These are phyloP conservation scores for Balansia obtecta DNA, from an alignment of 2,329 filamentous ascomycete species.

Conservation along the genomic window DNA sequence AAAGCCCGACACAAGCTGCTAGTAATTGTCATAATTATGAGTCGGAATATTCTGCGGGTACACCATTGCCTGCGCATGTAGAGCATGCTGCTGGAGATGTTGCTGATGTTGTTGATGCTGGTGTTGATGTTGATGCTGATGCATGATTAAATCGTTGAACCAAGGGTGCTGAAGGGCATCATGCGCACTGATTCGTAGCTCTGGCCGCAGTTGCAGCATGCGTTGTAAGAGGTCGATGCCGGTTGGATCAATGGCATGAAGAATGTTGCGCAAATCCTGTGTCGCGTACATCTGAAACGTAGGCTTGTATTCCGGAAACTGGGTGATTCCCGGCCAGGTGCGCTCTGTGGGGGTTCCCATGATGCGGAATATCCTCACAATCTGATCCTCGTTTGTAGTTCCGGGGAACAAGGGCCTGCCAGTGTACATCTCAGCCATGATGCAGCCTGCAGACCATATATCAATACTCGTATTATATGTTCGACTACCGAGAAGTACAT, in stretches of 20 bases:
- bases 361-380: constrained; percentile 91
- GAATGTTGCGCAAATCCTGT: constrained; percentile 73
- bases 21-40: constrained; percentile 26
- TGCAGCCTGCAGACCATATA: constrained; percentile 97
- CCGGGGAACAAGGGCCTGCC: constrained; percentile 91
- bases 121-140: constrained; percentile 35
- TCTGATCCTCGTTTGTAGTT: constrained; percentile 95
- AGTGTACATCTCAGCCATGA: constrained; percentile 99
- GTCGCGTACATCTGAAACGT: constrained; percentile 92
- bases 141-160: constrained; percentile 65
- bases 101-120: constrained; percentile 20
- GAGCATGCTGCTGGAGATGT: constrained; percentile 14
- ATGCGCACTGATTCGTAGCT: constrained; percentile 77
- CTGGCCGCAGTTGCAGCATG: constrained; percentile 87
- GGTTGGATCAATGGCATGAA: constrained; percentile 78
- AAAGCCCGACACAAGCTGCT: constrained; percentile 7
- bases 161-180: constrained; percentile 84
- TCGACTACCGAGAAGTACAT: constrained; percentile 83
- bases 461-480: constrained; percentile 99
- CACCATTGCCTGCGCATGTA: constrained; percentile 29
- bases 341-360: constrained; percentile 97
- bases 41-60: constrained; percentile 28
- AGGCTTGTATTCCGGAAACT: constrained; percentile 94
- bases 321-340: constrained; percentile 88
- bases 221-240: constrained; percentile 79